These are phyloP conservation scores for Tetragonia tetragonoides DNA, from an alignment of 148 eudicot genomes.

Conservation along the genomic window DNA sequence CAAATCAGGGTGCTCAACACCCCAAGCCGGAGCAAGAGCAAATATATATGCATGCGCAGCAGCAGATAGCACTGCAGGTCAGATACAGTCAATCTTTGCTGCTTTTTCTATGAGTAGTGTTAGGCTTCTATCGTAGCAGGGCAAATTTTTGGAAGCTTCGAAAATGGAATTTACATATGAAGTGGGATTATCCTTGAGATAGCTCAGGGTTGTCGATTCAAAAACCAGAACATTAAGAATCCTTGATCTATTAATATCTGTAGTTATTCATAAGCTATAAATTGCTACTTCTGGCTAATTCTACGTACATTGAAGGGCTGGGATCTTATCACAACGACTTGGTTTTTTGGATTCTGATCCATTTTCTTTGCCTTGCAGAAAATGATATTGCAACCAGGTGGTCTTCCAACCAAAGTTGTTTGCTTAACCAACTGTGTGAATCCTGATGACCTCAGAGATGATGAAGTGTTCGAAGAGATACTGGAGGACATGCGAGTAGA, in stretches of 20 bases:
- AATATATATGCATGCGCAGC: conserved; percentile 81
- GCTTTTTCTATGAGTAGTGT: background rate
- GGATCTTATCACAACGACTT: background rate
- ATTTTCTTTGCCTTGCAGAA: conserved; percentile 40
- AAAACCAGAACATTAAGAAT: too few relatives aligned
- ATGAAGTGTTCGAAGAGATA: conserved; percentile 40
- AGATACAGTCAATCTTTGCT: background rate
- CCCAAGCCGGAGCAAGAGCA: conserved; percentile 98
- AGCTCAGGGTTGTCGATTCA: too few relatives aligned
- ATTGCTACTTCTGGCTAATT: background rate
- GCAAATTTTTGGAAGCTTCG: background rate
- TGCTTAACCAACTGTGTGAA: conserved; percentile 45
- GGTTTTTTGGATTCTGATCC: background rate
- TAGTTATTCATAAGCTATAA: too few relatives aligned
- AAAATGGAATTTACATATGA: background rate
- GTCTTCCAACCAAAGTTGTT: conserved; percentile 68
- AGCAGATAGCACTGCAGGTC: conserved; percentile 93
- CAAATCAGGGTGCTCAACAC: conserved; percentile 80
- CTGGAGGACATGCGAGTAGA: conserved; percentile 37
- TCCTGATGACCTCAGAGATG: conserved; percentile 33
- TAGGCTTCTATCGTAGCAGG: too few relatives aligned
- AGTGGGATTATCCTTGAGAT: too few relatives aligned
- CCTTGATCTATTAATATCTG: too few relatives aligned
- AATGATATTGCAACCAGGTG: conserved; percentile 63
- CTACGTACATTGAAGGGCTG: background rate